Evolutionary conservation across 208 protist genomes (phyloP), one percentile per base, ranked within the genome.

Genomic region (Leptomonas pyrrhocoris): DNA sequence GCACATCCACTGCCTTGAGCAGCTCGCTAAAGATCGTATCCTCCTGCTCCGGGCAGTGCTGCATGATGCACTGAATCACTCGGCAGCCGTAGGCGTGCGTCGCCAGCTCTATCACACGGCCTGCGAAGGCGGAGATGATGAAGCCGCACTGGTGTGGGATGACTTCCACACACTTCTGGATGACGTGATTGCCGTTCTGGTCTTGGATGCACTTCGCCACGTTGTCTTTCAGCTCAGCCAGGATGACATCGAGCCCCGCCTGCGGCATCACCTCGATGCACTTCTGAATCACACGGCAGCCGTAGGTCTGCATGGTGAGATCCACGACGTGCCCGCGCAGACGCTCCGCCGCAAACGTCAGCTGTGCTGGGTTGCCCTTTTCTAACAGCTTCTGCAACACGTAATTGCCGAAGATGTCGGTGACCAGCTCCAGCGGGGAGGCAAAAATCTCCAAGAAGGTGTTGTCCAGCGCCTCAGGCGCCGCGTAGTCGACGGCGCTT

Each of bases 171-270:
- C 98, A 99, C 76, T 99, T 99, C 83, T 99, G 98, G 28, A 99
- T 97, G 19, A 99, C 98, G 84, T 99, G 98, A 84, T 99, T 99
- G 46, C 98, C 98, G 81, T 99, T 99, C 83, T 99, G 98, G 69
- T 99, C 98, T 61, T 98, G 97, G 31, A 99, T 98, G 73, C 98
- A 99, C 58, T 90, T 86, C 27, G 98, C 83, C 12, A 99, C 96
- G 80, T 98, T 89, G 43, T 91, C 95, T 60, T 98, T 82, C 15
- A 99, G 90, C 85, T 99, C 98, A 0, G 83, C 50, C 15, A 98
- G 73, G 54, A 94, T 88, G 60, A 98, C 84, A 21, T 93, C 83
- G 60, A 97, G 80, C 50, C 94, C 92, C 5, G 85, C 83, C 11
- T 60, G 67, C 11, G 89, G 83, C 83, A 98, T 92, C 50, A 97